These are phyloP conservation scores for Tetrapisispora iriomotensis DNA, from an alignment of 805 yeast species.

Conservation along the genomic window DNA sequence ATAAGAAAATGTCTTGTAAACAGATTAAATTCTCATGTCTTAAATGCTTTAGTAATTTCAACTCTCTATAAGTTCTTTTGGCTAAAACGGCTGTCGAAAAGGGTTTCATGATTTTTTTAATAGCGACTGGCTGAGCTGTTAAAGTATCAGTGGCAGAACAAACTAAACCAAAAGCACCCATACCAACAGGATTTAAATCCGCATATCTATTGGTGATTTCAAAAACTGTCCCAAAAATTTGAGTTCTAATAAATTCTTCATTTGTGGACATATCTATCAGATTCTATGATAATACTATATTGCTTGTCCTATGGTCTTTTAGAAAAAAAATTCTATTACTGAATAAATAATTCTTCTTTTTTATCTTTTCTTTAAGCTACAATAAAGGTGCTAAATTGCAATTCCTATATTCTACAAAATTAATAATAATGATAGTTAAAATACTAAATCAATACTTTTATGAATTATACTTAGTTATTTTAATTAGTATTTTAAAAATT, in stretches of 20 bases:
- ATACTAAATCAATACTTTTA: no score
- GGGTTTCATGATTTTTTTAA: conserved; percentile 96
- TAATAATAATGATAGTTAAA: no score
- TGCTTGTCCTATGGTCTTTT: background rate
- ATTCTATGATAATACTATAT: no score
- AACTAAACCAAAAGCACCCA: conserved; percentile 98
- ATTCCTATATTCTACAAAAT: no score
- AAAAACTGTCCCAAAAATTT: conserved; percentile 90
- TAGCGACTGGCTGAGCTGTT: conserved; percentile 89
- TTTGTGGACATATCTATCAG: conserved; percentile 24
- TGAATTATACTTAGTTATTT: no score
- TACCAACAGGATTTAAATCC: conserved; percentile 94
- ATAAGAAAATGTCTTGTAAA: conserved; percentile 83
- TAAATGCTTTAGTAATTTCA: conserved; percentile 83
- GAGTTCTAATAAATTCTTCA: conserved; percentile 53
- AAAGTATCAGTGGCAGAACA: conserved; percentile 92
- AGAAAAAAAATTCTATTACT: no score
- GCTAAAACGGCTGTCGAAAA: conserved; percentile 91
- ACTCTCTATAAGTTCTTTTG: conserved; percentile 91
- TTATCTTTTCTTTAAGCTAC: no score
- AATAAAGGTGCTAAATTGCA: no score
- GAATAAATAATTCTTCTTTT: no score
- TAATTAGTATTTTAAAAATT: no score
- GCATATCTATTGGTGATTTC: conserved; percentile 85
- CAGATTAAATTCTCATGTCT: conserved; percentile 92